Evolutionary conservation across 1,139 yeast species (phyloP).

Genomic region (Taphrina confusa): DNA sequence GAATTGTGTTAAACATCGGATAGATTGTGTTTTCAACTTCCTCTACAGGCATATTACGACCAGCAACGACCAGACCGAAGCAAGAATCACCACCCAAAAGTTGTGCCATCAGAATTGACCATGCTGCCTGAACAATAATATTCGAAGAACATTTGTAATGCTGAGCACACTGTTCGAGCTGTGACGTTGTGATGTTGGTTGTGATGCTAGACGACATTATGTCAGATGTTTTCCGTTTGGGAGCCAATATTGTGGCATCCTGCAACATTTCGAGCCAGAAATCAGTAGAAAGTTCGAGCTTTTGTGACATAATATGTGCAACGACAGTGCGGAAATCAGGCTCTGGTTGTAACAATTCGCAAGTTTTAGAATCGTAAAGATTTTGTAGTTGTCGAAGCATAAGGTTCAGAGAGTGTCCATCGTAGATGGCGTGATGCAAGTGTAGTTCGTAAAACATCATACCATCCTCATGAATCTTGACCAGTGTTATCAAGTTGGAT

Average conservation of each 20-base stretch:
- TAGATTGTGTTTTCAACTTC: slow-evolving; percentile 38
- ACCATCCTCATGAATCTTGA: background rate
- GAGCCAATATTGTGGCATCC: background rate
- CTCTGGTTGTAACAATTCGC: background rate
- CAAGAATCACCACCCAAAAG: slow-evolving; percentile 33
- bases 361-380: background rate
- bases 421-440: slow-evolving; percentile 41
- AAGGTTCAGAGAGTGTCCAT: slow-evolving; percentile 39
- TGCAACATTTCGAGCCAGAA: slow-evolving; percentile 21
- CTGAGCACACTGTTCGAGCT: slow-evolving; percentile 6
- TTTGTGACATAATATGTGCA: slow-evolving; percentile 5
- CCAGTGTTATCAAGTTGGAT: background rate
- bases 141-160: slow-evolving; percentile 38
- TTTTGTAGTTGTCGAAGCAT: slow-evolving; percentile 37
- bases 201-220: background rate
- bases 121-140: slow-evolving; percentile 39
- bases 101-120: slow-evolving; percentile 36
- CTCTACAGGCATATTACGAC: slow-evolving; percentile 35
- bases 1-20: slow-evolving; percentile 41
- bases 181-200: background rate
- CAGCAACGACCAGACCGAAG: slow-evolving; percentile 40
- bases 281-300: background rate
- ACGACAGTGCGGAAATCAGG: background rate
- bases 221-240: background rate
- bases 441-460: slow-evolving; percentile 17